phyloP scores from a whole-genome alignment of 805 yeast genomes.

The Wickerhamomyces canadensis region DNA sequence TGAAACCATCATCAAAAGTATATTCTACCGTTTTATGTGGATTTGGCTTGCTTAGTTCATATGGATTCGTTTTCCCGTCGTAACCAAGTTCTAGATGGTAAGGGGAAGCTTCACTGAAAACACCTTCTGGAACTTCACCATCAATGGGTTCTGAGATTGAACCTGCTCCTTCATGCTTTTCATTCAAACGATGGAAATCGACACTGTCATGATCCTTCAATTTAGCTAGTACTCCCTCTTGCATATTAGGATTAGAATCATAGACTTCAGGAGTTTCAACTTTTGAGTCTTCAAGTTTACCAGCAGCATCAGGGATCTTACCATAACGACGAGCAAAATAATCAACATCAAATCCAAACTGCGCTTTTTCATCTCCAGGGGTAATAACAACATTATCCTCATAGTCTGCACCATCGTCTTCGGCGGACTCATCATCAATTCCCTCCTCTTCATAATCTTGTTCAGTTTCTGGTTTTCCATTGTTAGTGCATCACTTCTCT shows the following conservation, averaged over 20 bases:
- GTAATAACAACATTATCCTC: too few species aligned
- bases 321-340: constrained; percentile 6
- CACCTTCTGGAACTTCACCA: too few species aligned
- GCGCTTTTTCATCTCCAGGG: background rate
- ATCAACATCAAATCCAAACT: constrained; percentile 8
- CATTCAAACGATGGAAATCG: background rate
- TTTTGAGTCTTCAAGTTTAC: background rate
- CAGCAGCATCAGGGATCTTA: background rate
- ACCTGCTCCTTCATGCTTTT: background rate
- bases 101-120: too few species aligned
- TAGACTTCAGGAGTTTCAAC: background rate
- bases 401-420: too few species aligned
- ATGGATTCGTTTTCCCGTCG: background rate
- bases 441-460: background rate
- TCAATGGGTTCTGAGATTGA: too few species aligned
- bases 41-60: too few species aligned
- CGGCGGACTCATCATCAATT: background rate
- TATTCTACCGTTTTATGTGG: constrained; percentile 5
- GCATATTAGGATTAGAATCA: background rate
- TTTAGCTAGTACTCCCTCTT: background rate
- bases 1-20: constrained; percentile 4
- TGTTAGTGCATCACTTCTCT: too few species aligned
- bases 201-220: too few species aligned
- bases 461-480: too few species aligned
- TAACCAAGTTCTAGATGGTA: constrained; percentile 10